These are phyloP conservation scores for Ophiostoma pallidulum DNA, from an alignment of 2,329 filamentous ascomycete species.

Conservation along the genomic window DNA sequence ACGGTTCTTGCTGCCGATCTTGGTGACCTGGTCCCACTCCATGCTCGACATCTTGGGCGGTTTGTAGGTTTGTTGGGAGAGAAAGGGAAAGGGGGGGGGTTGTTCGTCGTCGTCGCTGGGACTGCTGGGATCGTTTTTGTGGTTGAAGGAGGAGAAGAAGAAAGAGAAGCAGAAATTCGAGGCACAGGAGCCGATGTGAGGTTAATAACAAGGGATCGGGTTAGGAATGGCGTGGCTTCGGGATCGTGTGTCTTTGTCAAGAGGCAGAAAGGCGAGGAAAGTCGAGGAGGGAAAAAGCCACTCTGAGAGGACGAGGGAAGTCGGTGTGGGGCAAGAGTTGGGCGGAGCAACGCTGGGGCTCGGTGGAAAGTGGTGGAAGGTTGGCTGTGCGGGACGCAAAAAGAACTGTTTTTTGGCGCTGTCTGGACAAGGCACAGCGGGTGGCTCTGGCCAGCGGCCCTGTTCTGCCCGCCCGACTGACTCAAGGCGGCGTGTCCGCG, in stretches of 20 bases:
- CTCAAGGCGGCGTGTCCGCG: constrained; percentile 5
- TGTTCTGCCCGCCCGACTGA: neutral
- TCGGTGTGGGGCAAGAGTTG: neutral
- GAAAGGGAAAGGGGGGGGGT: neutral
- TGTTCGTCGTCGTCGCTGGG: too few species aligned
- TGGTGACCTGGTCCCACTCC: constrained; percentile 83
- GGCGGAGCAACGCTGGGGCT: neutral
- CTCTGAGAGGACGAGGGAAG: neutral
- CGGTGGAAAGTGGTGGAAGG: constrained; percentile 14
- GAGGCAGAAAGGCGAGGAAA: too few species aligned
- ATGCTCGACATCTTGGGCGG: constrained; percentile 51
- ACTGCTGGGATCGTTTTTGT: too few species aligned
- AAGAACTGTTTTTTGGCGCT: neutral
- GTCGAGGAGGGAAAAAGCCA: neutral
- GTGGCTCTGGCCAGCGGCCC: neutral
- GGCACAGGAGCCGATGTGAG: neutral
- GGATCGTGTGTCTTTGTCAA: too few species aligned
- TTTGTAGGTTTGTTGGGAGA: neutral
- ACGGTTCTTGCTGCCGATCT: constrained; percentile 82
- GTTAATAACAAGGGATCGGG: neutral
- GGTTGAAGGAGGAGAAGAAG: neutral
- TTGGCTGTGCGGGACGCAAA: neutral
- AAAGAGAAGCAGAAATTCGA: neutral
- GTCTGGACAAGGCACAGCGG: neutral
- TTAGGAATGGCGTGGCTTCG: neutral